Evolutionary conservation across 2,329 filamentous ascomycete species (phyloP).

Genomic region (Apiospora arundinis): DNA sequence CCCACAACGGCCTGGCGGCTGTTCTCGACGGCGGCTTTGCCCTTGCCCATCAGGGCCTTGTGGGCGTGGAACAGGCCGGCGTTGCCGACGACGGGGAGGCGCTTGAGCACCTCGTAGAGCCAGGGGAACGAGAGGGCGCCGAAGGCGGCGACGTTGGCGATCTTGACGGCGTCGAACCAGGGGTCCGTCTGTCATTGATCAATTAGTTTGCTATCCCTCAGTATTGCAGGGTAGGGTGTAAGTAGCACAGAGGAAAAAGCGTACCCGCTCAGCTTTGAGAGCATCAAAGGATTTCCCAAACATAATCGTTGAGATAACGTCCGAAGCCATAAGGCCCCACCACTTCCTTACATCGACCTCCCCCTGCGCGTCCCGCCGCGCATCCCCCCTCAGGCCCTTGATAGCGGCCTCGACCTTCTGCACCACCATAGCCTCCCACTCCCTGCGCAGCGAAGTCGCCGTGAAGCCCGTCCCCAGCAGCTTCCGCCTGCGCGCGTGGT

Average conservation of each 20-base stretch:
- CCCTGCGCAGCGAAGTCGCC: conserved; percentile 48
- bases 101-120: neutral
- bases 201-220: too few relatives aligned
- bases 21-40: neutral
- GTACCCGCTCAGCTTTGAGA: conserved; percentile 45
- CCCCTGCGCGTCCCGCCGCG: conserved; percentile 32
- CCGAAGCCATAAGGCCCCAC: conserved; percentile 60
- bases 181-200: neutral
- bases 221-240: too few relatives aligned
- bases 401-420: conserved; percentile 5
- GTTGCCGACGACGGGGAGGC: neutral
- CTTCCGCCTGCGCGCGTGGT: conserved; percentile 46
- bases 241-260: neutral
- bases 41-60: neutral
- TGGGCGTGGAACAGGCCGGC: neutral
- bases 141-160: neutral
- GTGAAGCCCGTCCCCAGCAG: conserved; percentile 49
- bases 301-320: conserved; percentile 58
- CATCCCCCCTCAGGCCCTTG: neutral
- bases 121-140: neutral
- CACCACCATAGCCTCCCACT: conserved; percentile 43
- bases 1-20: neutral
- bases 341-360: conserved; percentile 57
- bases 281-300: conserved; percentile 62
- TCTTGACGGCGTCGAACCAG: neutral